Base-by-base conservation (phyloP, 768 basidiomycete genomes). In the Rhizopogon vinicolor region DNA sequence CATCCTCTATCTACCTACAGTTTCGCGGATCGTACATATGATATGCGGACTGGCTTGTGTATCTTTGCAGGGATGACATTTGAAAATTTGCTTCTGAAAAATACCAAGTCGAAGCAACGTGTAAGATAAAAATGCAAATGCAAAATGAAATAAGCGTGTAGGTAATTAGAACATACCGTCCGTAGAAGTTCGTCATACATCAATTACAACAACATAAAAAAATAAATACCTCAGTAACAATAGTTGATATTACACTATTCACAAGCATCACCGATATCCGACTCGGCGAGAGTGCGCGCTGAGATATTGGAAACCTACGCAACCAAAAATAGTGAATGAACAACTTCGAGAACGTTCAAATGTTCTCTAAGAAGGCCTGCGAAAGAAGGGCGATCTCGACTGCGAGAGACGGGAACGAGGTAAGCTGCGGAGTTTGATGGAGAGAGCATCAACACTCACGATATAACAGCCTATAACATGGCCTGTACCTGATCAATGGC, bases 401-500 rank as follows among this genome's bases (percentile, higher is more conserved):
- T 57, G 53, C 22, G 5, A 53, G 48, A 57, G 37, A 40, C 53
- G 44, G 43, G 2, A 35, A 31, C 18, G 9, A 31, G n/a, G 37
- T 57, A 7, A 54, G 28, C 53, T 57, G 53, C 52, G 53, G 56
- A 35, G 44, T 40, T 44, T 54, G 41, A 18, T 10, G 40, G 7
- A 7, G 43, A 3, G 6, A 48, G 25, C 39, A 57, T 55, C 42
- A 45, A 54, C 53, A 57, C 56, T 57, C 53, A 57, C 56, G 37
- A 41, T 44, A 16, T 6, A 44, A 43, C 10, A 67, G 54, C 57
- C 58, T 72, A 80, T 56, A 81, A 62, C 66, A 74, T 73, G 14
- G 78, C 77, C 59, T 77, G 78, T 41, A 75, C 64, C 19, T 68
- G 70, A 45, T 74, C 70, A 35, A 69, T 58, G 51, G 69, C 64